phyloP scores from a whole-genome alignment of 2,329 filamentous ascomycete species.

The Septoria linicola region DNA sequence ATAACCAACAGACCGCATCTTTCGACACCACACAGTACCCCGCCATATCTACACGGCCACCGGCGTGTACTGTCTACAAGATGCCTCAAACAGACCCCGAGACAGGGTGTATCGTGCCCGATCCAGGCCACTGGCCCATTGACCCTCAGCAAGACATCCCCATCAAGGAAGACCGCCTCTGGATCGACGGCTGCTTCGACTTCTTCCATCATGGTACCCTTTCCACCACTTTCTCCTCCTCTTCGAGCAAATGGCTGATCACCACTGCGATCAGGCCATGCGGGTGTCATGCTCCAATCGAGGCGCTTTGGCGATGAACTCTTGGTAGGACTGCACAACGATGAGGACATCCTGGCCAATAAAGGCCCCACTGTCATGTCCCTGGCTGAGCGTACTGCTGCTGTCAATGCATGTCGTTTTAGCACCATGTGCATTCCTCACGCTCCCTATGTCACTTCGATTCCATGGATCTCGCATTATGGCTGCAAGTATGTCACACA shows the following conservation, averaged over 20 bases:
- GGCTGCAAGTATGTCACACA: slow-evolving; percentile 95
- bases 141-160: slow-evolving; percentile 61
- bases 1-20: too few species aligned
- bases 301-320: slow-evolving; percentile 86
- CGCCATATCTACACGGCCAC: too few species aligned
- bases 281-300: slow-evolving; percentile 93
- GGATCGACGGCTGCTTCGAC: slow-evolving; percentile 99
- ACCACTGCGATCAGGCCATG: slow-evolving; percentile 60
- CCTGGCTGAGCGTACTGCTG: slow-evolving; percentile 83
- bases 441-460: slow-evolving; percentile 90
- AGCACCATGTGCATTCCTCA: slow-evolving; percentile 77
- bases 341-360: slow-evolving; percentile 92
- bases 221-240: slow-evolving; percentile 3
- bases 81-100: slow-evolving; percentile 34
- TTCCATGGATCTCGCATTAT: slow-evolving; percentile 93
- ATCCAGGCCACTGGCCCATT: slow-evolving; percentile 61
- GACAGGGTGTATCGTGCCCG: slow-evolving; percentile 47
- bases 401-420: slow-evolving; percentile 94
- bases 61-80: neutral
- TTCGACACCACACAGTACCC: neutral
- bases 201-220: slow-evolving; percentile 81
- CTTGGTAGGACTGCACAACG: slow-evolving; percentile 89
- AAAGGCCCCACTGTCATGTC: slow-evolving; percentile 99
- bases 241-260: slow-evolving; percentile 22
- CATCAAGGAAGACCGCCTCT: slow-evolving; percentile 71